Base-by-base conservation (phyloP, 2,329 filamentous ascomycete genomes). In the Dactylellina drechsleri region DNA sequence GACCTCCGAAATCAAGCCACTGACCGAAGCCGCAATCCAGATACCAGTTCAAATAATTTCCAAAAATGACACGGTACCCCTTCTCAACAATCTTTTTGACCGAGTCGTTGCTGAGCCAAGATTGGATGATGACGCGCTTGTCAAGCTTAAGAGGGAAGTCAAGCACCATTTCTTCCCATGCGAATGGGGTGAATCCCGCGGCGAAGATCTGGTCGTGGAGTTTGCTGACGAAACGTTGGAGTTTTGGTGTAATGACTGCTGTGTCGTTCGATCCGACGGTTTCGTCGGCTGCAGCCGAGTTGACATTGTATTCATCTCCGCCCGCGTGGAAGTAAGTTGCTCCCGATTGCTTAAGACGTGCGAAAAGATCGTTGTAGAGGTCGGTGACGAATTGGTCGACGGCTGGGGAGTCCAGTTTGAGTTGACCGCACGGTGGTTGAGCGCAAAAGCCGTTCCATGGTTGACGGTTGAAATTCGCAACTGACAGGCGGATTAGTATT, bases 121-220 rank as follows among this genome's bases (percentile, higher is more conserved):
- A 87, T 82, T 96, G 93, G 4, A 96, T 86, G 12, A 96, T 85
- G 0, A 91, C 89, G 79, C 93, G 89, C 13, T 85, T 81, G 1
- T 88, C 88, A 4, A 96, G 83, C 0, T 87, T 91, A 53, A 95
- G 83, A 80, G 93, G 91, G 90, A 92, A 96, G 23, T 89, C 85
- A 8, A 91, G 84, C 0, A 92, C 84, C 85, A 95, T 92, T 82
- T 96, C 93, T 81, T 97, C 92, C 93, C 93, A 96, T 0, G 93
- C 91, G 20, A 96, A 84, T 0, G 92, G 92, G 4, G 86, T 87
- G 60, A 96, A 83, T 3, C 90, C 90, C 4, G 86, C 84, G 50
- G 85, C 83, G 53, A 87, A 84, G 47, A 95, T 84, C 53, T 89
- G 87, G 31, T 82, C 84, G 81, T 93, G 91, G 79, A 89, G 89